Percentiles rank a stretch among this genome's conserved stretches.
These are phyloP conservation scores for Salvia sclarea DNA, from an alignment of 305 asterid species.

Conservation along the genomic window DNA sequence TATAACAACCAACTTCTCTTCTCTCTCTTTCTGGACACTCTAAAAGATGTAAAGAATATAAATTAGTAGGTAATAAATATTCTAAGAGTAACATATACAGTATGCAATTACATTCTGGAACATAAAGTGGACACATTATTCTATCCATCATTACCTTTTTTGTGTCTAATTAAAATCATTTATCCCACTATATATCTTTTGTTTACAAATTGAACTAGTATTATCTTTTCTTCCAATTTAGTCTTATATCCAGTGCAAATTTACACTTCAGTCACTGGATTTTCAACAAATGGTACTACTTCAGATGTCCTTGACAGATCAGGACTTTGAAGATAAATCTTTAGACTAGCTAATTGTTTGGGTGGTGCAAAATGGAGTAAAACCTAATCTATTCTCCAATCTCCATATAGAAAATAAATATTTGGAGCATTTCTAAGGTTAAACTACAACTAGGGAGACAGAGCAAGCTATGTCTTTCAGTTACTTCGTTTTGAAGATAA, in stretches of 20 bases:
- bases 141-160: neutral
- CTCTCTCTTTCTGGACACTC: conserved; percentile 94
- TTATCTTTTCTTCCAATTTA: neutral
- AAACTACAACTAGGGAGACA: neutral
- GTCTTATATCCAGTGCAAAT: neutral
- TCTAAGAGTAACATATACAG: neutral
- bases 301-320: neutral
- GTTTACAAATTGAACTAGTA: neutral
- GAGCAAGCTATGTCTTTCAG: too few relatives aligned
- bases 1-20: conserved; percentile 79
- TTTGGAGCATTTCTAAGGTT: neutral
- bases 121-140: neutral
- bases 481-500: too few relatives aligned
- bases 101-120: neutral
- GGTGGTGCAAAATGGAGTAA: neutral
- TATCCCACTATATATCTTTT: neutral
- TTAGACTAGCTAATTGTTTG: neutral
- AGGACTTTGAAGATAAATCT: neutral
- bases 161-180: neutral
- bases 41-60: conserved; percentile 35
- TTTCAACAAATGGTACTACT: neutral
- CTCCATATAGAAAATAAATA: neutral
- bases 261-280: neutral
- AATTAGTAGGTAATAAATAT: neutral
- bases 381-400: neutral